These are phyloP conservation scores for Septoria petroselini DNA, from an alignment of 2,329 filamentous ascomycete genomes.

Conservation along the genomic window DNA sequence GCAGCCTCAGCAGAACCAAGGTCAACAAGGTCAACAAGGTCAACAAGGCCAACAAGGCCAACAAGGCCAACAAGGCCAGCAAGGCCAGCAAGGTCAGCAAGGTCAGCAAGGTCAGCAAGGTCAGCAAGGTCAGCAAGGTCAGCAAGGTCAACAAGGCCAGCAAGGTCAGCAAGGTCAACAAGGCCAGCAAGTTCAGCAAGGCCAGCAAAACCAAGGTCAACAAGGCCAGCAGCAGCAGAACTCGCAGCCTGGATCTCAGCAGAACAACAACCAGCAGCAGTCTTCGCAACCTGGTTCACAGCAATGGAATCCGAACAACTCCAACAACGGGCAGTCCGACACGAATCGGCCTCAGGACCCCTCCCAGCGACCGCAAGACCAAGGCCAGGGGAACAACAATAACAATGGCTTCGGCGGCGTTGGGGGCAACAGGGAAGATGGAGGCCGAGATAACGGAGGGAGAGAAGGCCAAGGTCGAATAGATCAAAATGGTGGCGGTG, in stretches of 20 bases:
- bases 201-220: not conserved
- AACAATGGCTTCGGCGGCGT: too few relatives aligned
- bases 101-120: not conserved
- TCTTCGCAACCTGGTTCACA: too few relatives aligned
- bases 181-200: not conserved
- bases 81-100: not conserved
- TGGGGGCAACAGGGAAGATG: too few relatives aligned
- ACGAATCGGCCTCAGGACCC: too few relatives aligned
- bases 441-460: not conserved
- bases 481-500: too few relatives aligned
- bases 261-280: slow-evolving; percentile 3
- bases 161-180: slow-evolving; percentile 1
- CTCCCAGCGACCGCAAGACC: too few relatives aligned
- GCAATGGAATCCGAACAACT: too few relatives aligned
- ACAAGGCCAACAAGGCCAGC: not conserved
- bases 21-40: not conserved
- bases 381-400: not conserved
- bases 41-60: not conserved
- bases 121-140: not conserved
- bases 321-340: not conserved
- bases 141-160: not conserved
- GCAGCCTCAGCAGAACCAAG: not conserved
- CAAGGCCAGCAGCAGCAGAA: slow-evolving; percentile 3
- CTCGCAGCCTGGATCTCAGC: too few relatives aligned
- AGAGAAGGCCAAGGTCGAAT: not conserved